These are phyloP conservation scores for Monosporozyma solicola DNA, from an alignment of 805 yeast species.

Conservation along the genomic window DNA sequence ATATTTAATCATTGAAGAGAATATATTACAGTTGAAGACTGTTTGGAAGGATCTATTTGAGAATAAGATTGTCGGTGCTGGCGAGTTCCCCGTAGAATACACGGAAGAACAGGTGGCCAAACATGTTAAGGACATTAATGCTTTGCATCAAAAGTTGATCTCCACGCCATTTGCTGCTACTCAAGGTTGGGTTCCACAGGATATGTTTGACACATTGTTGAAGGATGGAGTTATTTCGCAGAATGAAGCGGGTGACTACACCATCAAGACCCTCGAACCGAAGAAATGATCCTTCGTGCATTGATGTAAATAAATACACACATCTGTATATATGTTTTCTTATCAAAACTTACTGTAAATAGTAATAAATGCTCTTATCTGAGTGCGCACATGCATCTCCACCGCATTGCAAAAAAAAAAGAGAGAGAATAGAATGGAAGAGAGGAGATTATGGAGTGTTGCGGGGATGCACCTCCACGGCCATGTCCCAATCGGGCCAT, in stretches of 20 bases:
- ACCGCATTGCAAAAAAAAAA: too few species aligned
- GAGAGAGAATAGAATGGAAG: too few species aligned
- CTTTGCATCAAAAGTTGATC: conserved; percentile 59
- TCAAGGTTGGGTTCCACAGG: conserved; percentile 94
- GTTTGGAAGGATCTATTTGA: conserved; percentile 62
- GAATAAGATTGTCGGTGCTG: conserved; percentile 44
- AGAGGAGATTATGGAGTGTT: too few species aligned
- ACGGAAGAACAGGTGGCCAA: conserved; percentile 49
- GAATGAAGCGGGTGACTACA: conserved; percentile 49
- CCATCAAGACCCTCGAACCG: conserved; percentile 4
- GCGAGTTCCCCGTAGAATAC: conserved; percentile 52
- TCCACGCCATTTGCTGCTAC: conserved; percentile 81
- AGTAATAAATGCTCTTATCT: not conserved
- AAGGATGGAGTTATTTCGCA: conserved; percentile 61
- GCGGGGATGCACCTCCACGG: not conserved
- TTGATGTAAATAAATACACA: not conserved
- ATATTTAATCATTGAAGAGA: conserved; percentile 54
- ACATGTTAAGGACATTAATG: conserved; percentile 49
- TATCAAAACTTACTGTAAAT: not conserved
- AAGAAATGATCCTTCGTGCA: not conserved
- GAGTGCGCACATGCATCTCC: too few species aligned
- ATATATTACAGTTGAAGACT: conserved; percentile 53
- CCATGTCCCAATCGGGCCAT: not conserved
- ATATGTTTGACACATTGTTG: conserved; percentile 66
- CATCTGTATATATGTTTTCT: not conserved